Conservation (phyloP, 371 early-diverging fungal species). For the Rhizopus stolonifer region DNA sequence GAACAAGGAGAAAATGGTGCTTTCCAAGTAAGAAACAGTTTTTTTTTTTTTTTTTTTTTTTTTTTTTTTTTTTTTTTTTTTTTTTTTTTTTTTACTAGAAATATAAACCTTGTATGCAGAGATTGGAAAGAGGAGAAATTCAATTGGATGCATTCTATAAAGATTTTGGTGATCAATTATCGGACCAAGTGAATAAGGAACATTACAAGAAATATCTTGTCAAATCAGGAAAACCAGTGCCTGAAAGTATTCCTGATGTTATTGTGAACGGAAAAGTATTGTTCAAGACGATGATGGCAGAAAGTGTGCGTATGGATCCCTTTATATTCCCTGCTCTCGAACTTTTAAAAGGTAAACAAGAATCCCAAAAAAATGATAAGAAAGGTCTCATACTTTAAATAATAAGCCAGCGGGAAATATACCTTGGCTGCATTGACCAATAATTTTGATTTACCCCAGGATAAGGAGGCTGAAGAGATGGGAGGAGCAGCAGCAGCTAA, state of each 20-base stretch:
- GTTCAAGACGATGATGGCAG: slow-evolving; percentile 73
- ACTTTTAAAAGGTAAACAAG: slow-evolving; percentile 40
- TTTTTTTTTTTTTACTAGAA: too few relatives aligned
- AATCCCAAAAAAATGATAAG: too few relatives aligned
- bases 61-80: too few relatives aligned
- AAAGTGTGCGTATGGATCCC: slow-evolving; percentile 52
- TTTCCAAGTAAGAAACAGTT: slow-evolving; percentile 61
- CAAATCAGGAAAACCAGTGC: slow-evolving; percentile 45
- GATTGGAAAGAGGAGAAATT: slow-evolving; percentile 75
- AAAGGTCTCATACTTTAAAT: too few relatives aligned
- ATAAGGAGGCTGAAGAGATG: slow-evolving; percentile 41
- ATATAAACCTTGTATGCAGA: slow-evolving; percentile 44
- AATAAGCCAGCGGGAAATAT: slow-evolving; percentile 55
- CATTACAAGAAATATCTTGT: slow-evolving; percentile 51
- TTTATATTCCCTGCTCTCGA: slow-evolving; percentile 59
- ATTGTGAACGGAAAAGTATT: slow-evolving; percentile 65
- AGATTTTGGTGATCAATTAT: slow-evolving; percentile 65
- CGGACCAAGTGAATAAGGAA: slow-evolving; percentile 54
- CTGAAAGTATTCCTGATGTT: slow-evolving; percentile 39
- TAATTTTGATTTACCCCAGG: slow-evolving; percentile 64
- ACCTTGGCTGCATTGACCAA: slow-evolving; percentile 79
- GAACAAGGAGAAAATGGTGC: slow-evolving; percentile 61
- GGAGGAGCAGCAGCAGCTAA: slow-evolving; percentile 34
- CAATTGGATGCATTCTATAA: slow-evolving; percentile 61
- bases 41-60: too few relatives aligned